Evolutionary conservation across 208 protist species (phyloP), one percentile per base, ranked within the genome.

Genomic region (Wallacemonas rigidus): DNA sequence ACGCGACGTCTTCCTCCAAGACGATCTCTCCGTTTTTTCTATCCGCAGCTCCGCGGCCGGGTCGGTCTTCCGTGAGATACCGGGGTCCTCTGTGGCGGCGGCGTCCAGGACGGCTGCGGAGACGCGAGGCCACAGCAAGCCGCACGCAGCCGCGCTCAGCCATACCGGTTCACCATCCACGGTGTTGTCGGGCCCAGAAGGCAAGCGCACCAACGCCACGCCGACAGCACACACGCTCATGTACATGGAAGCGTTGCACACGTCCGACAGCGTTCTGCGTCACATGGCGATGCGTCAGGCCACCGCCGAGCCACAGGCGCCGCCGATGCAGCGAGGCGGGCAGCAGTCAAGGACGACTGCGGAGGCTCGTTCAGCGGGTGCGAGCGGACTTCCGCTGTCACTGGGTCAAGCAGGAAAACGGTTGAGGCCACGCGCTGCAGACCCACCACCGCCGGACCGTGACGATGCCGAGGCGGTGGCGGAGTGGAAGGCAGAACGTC

Each of bases 211-310:
- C 11, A 8, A 26, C 15, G 53, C 9, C 15, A 43, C 36, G 9
- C 56, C 56, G 8, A 62, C 60, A 12, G 43, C 60, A 5, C 60
- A 53, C 41, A 65, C 60, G 41, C 60, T n/a, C 6, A 51, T 36
- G 11, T 80, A 72, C 64, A 7, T 45, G 4, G 64, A 69, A 12
- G 50, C 39, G 15, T 48, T 69, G 9, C 36, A 69, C 64, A 69
- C 64, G 36, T 48, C 64, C 2, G 64, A 55, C 12, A 43, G 12
- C 4, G 64, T 69, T 3, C 64, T 69, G 64, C 64, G 47, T 8
- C 48, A 57, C 48, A 58, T 69, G 50, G 47, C 5, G 11, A 6
- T 40, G 6, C 8, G 39, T 11, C 14, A 12, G 15, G 35, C 62
- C 8, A 8, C 15, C 47, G 48, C 50, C 15, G 9, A n/a, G 17